Percentiles rank a stretch among this genome's conserved stretches.
These are phyloP conservation scores for Fraxinus excelsior DNA, from an alignment of 257 asterid species.

Conservation along the genomic window DNA sequence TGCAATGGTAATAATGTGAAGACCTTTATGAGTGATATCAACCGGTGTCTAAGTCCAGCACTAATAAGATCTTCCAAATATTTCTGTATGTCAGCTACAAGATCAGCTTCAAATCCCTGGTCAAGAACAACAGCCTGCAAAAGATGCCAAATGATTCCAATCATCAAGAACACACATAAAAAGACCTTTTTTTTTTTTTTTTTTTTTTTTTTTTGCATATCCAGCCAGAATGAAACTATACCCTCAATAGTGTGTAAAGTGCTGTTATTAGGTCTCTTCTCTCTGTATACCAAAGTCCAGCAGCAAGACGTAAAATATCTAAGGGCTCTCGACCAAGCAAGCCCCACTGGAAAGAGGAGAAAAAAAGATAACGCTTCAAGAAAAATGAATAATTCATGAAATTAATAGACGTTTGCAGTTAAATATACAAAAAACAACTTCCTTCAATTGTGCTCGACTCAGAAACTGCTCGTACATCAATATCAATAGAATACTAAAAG, in stretches of 20 bases:
- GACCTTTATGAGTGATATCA: conserved; percentile 81
- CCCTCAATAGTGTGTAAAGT: conserved; percentile 75
- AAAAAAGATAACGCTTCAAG: conserved; percentile 15
- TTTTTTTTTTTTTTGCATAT: conserved; percentile 7
- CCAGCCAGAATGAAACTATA: conserved; percentile 41
- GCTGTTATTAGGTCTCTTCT: conserved; percentile 90
- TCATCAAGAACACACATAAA: conserved; percentile 3
- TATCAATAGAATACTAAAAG: conserved; percentile 8
- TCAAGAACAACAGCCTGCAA: conserved; percentile 93
- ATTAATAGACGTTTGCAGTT: background rate
- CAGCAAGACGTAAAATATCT: conserved; percentile 86
- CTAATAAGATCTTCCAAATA: conserved; percentile 69
- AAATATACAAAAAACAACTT: conserved; percentile 6
- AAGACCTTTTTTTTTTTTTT: background rate
- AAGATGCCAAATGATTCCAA: conserved; percentile 15
- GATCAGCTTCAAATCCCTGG: conserved; percentile 78
- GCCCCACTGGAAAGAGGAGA: conserved; percentile 64
- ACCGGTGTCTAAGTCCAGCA: conserved; percentile 74
- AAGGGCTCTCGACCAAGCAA: conserved; percentile 82
- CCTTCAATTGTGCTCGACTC: background rate
- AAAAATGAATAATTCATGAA: conserved; percentile 2
- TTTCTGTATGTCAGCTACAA: conserved; percentile 73
- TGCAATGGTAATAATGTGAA: conserved; percentile 17
- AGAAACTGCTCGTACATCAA: conserved; percentile 2
- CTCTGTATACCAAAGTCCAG: conserved; percentile 95